These are phyloP conservation scores for Digitaria exilis DNA, from an alignment of 202 grass and related monocot species.

Conservation along the genomic window DNA sequence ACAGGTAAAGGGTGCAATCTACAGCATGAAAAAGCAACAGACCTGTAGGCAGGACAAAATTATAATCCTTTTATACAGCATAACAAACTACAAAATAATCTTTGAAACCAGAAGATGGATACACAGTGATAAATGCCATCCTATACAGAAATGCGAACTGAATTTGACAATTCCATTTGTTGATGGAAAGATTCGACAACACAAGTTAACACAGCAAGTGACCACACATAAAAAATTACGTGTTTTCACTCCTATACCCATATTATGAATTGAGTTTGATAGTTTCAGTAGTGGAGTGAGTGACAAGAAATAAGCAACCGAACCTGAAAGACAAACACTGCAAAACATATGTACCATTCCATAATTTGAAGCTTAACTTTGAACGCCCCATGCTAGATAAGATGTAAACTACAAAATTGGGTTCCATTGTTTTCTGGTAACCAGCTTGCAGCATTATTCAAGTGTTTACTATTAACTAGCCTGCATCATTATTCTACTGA, in stretches of 20 bases:
- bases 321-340: background rate
- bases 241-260: constrained; percentile 17
- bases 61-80: background rate
- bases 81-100: constrained; percentile 21
- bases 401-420: background rate
- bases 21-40: background rate
- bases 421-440: background rate
- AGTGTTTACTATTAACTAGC: constrained; percentile 13
- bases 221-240: background rate
- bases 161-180: background rate
- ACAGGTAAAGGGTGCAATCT: constrained; percentile 3
- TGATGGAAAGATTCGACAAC: background rate
- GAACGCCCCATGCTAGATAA: background rate
- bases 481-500: constrained; percentile 7
- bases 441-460: constrained; percentile 26
- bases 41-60: background rate
- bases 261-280: constrained; percentile 8
- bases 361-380: background rate
- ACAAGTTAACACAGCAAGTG: background rate
- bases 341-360: background rate
- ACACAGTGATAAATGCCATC: background rate
- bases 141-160: background rate
- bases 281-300: background rate
- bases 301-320: background rate
- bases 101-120: background rate